Base-by-base conservation (phyloP, 495 filamentous ascomycete genomes). In the Neurospora sp. region DNA sequence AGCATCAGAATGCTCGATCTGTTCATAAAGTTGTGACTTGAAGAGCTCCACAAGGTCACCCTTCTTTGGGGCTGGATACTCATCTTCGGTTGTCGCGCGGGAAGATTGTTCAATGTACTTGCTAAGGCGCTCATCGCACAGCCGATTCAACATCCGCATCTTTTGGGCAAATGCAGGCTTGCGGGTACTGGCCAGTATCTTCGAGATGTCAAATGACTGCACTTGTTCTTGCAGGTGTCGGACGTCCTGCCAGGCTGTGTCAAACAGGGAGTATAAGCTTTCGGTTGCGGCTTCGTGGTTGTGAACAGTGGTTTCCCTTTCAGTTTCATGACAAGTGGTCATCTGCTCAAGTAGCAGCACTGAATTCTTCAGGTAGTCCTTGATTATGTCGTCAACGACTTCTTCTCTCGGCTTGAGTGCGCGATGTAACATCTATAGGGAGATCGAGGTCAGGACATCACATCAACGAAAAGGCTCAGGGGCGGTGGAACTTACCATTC, bases 371-470 rank as follows among this genome's bases (percentile, higher is more conserved):
- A 59, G 20, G 31, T 78, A 79, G 5, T 79, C 75, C 14, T 46
- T 69, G n/a, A 42, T 73, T 8, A 79, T 77, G 39, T 76, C 77
- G 2, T 41, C 42, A 5, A 76, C 70, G 4, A 59, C 74, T n/a
- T 75, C 74, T 66, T 77, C 76, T 42, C 75, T 76, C 10, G 75
- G 72, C 18, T 77, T 78, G n/a, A 79, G 42, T 3, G 72, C 74
- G n/a, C 76, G 77, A 48, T 76, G 76, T 27, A 79, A 35, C 16
- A 71, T 54, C 71, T 74, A 35, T 8, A 9, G 14, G 1, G 7
- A 66, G 27, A 66, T 37, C 14, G 6, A 66, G 27, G 10, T 66
- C 3, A 66, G 54, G 14, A 35, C 20, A 70, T 12, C 18, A 11
- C 6, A 35, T 77, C 41, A 73, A 18, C 62, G 9, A 40, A 18